These are phyloP conservation scores for Cystobasidium ongulense DNA, from an alignment of 768 basidiomycete genomes.

Conservation along the genomic window DNA sequence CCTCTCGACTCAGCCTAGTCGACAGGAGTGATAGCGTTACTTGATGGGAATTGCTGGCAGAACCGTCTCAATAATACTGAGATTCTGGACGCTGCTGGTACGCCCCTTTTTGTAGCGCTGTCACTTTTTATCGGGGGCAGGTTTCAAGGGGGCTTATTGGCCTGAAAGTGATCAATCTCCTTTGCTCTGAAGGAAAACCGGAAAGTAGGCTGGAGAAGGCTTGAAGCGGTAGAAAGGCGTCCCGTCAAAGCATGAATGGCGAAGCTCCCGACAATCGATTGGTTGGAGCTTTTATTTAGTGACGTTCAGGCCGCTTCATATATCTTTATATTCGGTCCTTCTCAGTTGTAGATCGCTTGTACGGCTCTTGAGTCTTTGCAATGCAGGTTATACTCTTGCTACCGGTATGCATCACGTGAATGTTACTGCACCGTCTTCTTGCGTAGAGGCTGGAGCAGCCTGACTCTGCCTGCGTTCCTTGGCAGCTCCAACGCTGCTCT, in stretches of 20 bases:
- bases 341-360: background rate
- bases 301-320: constrained; percentile 24
- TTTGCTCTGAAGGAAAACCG: background rate
- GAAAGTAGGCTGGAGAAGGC: constrained; percentile 11
- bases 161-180: too few species aligned
- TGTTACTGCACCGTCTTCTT: too few species aligned
- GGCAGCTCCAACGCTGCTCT: background rate
- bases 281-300: background rate
- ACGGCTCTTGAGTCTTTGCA: background rate
- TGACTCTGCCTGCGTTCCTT: too few species aligned
- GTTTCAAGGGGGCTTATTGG: too few species aligned
- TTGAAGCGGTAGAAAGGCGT: constrained; percentile 25
- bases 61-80: background rate
- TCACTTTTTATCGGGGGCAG: background rate
- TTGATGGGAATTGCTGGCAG: background rate
- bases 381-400: too few species aligned
- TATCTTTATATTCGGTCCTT: background rate
- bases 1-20: too few species aligned
- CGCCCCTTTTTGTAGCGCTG: background rate
- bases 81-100: background rate
- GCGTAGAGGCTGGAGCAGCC: too few species aligned
- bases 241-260: background rate
- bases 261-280: constrained; percentile 11
- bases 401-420: too few species aligned
- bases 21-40: background rate